Evolutionary conservation across 2,329 filamentous ascomycete species (phyloP), one percentile per base, ranked within the genome.

Genomic region (Byssothecium circinans): DNA sequence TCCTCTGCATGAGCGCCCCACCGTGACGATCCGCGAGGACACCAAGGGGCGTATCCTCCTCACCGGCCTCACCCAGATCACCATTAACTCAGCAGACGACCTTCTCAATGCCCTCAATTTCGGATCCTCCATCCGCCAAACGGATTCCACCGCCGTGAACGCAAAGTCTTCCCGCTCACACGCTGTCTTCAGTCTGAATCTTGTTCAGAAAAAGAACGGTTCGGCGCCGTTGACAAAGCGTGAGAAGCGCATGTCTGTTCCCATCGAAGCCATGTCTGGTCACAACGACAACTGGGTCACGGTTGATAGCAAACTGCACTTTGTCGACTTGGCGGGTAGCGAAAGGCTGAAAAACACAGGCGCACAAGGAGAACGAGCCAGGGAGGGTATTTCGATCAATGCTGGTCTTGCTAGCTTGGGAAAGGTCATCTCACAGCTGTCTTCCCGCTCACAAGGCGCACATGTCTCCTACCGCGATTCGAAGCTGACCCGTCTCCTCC

Each of bases 381-480:
- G 86, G 69, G 94, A 99, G 72, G 94, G 94, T 60, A 99, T 99
- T 50, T 96, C 92, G 11, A 99, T 99, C 78, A 99, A 99, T 65
- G 94, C 89, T 32, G 94, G 94, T 50, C 82, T 99, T 51, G 94
- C 94, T 41, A 92, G 91, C 51, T 78, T 99, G 20, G 94, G 94
- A 67, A 99, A 99, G 72, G 94, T 99, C 70, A 99, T 99, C 65
- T 96, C 94, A 27, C 94, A 99, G 73, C 81, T 99, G 34, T 99
- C 94, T 1, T 95, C 91, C 15, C 88, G 91, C 50, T 86, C 91
- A 57, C 77, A 88, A 36, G 91, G 90, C 39, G 87, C 90, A 4
- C 91, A 97, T 72, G 91, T 99, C 47, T 99, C 94, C 2, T 99
- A 99, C 70, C 89, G 94, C 55, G 94, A 99, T 74, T 97, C 94